These are phyloP conservation scores for Leccinum ochraceum DNA, from an alignment of 768 basidiomycete species.

Conservation along the genomic window DNA sequence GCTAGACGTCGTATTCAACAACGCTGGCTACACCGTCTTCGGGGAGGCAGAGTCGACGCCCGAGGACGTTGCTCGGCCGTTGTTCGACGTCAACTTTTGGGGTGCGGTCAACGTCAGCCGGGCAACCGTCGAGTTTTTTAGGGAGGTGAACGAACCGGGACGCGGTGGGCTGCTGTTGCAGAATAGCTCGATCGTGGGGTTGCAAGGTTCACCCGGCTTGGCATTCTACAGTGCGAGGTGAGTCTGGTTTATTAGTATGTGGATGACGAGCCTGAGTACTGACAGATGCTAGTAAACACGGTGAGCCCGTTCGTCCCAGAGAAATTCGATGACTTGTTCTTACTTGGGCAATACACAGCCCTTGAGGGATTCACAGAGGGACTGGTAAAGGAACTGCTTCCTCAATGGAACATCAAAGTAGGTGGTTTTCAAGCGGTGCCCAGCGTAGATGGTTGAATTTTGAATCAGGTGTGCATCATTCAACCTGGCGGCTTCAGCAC, in stretches of 20 bases:
- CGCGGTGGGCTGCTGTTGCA: conserved; percentile 22
- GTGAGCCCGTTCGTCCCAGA: not conserved
- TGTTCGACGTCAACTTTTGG: conserved; percentile 34
- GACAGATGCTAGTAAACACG: not conserved
- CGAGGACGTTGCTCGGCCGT: conserved; percentile 16
- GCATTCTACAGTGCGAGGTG: not conserved
- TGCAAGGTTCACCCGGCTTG: not conserved
- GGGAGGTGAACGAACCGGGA: conserved; percentile 36
- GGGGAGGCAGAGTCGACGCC: conserved; percentile 28
- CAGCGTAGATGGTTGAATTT: not conserved
- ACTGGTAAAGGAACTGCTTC: not conserved
- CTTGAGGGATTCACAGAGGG: not conserved
- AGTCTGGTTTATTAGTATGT: too few relatives aligned
- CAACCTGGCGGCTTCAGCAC: conserved; percentile 3
- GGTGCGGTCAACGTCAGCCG: conserved; percentile 28
- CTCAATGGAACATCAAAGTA: not conserved
- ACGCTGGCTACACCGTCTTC: conserved; percentile 15
- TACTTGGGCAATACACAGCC: not conserved
- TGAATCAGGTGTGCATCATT: not conserved
- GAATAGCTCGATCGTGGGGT: not conserved
- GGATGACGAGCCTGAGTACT: not conserved
- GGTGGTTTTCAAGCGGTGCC: not conserved
- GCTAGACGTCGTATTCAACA: conserved; percentile 26
- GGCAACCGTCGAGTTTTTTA: conserved; percentile 33
- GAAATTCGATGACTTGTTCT: not conserved